Percentiles rank a stretch among this genome's conserved stretches.
Conservation (phyloP, 768 basidiomycete genomes). For the Lentinula aciculospora region DNA sequence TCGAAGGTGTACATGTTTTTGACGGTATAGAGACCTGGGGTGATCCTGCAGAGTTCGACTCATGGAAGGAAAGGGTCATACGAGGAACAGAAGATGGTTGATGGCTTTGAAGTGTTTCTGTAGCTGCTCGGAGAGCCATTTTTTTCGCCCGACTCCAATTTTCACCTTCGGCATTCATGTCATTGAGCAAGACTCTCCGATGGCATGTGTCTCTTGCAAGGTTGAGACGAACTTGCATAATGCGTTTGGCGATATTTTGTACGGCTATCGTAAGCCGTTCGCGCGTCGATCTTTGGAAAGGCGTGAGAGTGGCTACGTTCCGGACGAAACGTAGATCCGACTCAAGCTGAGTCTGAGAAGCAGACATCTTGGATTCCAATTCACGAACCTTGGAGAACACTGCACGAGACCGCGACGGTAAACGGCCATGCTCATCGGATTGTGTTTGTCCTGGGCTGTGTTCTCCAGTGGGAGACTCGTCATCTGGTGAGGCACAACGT, state of each 20-base stretch:
- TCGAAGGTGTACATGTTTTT: constrained; percentile 18
- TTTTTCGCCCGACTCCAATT: constrained; percentile 63
- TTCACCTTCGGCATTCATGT: constrained; percentile 66
- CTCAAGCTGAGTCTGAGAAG: constrained; percentile 55
- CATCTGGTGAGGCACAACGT: constrained; percentile 23
- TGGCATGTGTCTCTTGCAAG: constrained; percentile 70
- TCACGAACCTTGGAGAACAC: constrained; percentile 59
- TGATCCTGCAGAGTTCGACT: constrained; percentile 14
- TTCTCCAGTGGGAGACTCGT: constrained; percentile 9
- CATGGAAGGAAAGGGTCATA: constrained; percentile 31
- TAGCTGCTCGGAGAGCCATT: constrained; percentile 71
- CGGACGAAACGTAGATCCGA: constrained; percentile 66
- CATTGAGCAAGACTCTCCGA: constrained; percentile 65
- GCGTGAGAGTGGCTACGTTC: constrained; percentile 80
- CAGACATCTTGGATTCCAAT: constrained; percentile 53
- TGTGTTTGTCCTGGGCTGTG: neutral
- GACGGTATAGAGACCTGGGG: constrained; percentile 12
- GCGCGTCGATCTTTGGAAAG: constrained; percentile 81
- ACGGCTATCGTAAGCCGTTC: constrained; percentile 64
- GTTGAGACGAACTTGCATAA: constrained; percentile 68
- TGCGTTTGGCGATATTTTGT: constrained; percentile 54
- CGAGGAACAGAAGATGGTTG: constrained; percentile 23
- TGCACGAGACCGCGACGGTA: constrained; percentile 50
- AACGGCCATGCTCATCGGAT: constrained; percentile 17
- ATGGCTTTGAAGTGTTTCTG: constrained; percentile 52